A percentile compares a stretch with the other conserved stretches of the same genome.
Conservation (phyloP, 441 rosid species). For the Lepidium campestre region DNA sequence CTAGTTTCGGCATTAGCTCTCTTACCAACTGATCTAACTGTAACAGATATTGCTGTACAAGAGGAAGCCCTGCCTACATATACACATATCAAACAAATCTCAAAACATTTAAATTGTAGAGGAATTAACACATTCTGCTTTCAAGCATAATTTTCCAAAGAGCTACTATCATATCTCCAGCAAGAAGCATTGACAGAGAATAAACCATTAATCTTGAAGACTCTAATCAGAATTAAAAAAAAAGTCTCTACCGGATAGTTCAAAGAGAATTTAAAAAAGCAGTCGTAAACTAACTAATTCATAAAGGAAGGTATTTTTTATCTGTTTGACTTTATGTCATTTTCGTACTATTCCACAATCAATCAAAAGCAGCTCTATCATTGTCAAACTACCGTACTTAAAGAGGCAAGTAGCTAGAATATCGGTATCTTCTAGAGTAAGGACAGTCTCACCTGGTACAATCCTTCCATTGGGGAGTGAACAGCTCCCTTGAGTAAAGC, state of each 20-base stretch:
- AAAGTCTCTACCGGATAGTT: neutral
- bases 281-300: constrained; percentile 6
- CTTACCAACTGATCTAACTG: constrained; percentile 72
- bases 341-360: constrained; percentile 4
- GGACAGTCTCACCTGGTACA: constrained; percentile 61
- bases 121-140: neutral
- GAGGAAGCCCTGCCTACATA: constrained; percentile 84
- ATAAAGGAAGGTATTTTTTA: constrained; percentile 18
- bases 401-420: constrained; percentile 21
- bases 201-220: neutral
- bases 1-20: constrained; percentile 82
- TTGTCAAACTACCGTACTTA: constrained; percentile 7
- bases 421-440: neutral
- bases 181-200: neutral
- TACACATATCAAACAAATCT: neutral
- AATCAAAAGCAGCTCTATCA: neutral
- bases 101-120: neutral
- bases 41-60: constrained; percentile 81
- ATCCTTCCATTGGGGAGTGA: constrained; percentile 97
- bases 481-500: constrained; percentile 96
- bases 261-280: constrained; percentile 11
- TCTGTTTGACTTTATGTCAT: neutral
- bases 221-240: neutral
- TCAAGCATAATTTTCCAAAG: neutral
- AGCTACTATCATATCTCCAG: neutral